Base-by-base conservation (phyloP, 768 basidiomycete genomes). In the Phylloporus sp. region DNA sequence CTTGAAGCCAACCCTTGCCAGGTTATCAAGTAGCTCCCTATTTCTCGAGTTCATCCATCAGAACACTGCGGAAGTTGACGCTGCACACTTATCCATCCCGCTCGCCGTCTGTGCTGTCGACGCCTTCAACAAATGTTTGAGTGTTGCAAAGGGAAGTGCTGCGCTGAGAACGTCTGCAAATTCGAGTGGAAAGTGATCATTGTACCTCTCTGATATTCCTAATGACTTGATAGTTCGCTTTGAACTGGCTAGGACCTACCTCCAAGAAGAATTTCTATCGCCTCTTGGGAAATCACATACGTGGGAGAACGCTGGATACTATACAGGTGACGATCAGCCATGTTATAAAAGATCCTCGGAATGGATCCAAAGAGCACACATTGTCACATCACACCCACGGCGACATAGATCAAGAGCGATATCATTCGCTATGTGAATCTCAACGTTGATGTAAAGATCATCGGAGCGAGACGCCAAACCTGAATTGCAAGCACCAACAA, bases 401-500 rank as follows among this genome's bases (percentile, higher is more conserved):
- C 54, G 49, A 46, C 29, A 56, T 15, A 67, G 52, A 46, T 70
- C 69, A 22, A 63, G 65, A 1, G 68, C 65, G 31, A 75, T 71
- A 34, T 74, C 72, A 40, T 71, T 70, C 6, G 49, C 69, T 65
- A 34, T 34, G n/a, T 20, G 39, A 38, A n/a, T 9, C 3, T 50
- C 31, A 53, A 21, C 23, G 11, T 17, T n/a, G 9, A 17, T 13
- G 13, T 21, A n/a, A 23, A 48, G 42, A 24, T 22, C 22, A 27
- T 58, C n/a, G 28, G 20, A 35, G 10, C 7, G 15, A 29, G 34
- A 23, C 9, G 20, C 32, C 42, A 21, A 42, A 77, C 77, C 78
- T 32, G 82, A 82, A 37, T 76, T 83, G 38, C 78, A 75, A 13
- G 83, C 75, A 5, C 84, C 83, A 8, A 87, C 68, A 7, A 86